Base-by-base conservation (phyloP, 2,329 filamentous ascomycete species). In the Trichoderma sp. region DNA sequence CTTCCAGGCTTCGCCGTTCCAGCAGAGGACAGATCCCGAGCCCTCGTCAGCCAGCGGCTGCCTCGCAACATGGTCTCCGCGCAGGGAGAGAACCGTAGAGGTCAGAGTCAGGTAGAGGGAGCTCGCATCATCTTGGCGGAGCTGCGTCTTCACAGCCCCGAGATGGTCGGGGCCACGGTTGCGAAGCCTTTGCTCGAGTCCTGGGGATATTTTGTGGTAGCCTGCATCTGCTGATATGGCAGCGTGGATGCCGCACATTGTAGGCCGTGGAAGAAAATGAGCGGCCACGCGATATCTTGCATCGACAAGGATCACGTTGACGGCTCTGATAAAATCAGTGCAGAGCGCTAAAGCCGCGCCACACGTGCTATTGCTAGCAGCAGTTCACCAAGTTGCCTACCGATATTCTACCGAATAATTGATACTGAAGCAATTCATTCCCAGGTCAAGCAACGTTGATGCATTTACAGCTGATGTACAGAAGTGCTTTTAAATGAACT, bases 1-100 rank as follows among this genome's bases (percentile, higher is more conserved):
- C 68, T 86, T 90, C 96, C 96, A 99, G 1, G 94, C 95, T 78
- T 99, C 96, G 54, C 96, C 96, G 76, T 99, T 99, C 96, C 96
- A 99, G 84, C 95, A 97, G 2, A 99, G 84, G 0, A 92, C 83
- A 1, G 90, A 93, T 4, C 85, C 84, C 0, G 85, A 85, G 0
- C 74, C 71, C 3, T 76, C 46, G 72, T 91, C 86, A 52, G 85
- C 78, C 4, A 97, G 85, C 2, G 96, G 96, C 78, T 98, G 96
- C 39, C 81, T 77, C 7, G 90, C 87, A 60, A 96, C 77, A 71
- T 87, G 83, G 60, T 89, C 86, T 30, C 95, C 95, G 74, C 96
- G 89, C n/a, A 99, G 83, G 4, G 94, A 90, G n/a, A 98, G 86
- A 0, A 99, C 95, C 0, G 94, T 96, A 7, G 95, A 96, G 14